A percentile compares a stretch with the other conserved stretches of the same genome.
These are phyloP conservation scores for Eucalyptus virginea DNA, from an alignment of 345 rosid species.

Conservation along the genomic window DNA sequence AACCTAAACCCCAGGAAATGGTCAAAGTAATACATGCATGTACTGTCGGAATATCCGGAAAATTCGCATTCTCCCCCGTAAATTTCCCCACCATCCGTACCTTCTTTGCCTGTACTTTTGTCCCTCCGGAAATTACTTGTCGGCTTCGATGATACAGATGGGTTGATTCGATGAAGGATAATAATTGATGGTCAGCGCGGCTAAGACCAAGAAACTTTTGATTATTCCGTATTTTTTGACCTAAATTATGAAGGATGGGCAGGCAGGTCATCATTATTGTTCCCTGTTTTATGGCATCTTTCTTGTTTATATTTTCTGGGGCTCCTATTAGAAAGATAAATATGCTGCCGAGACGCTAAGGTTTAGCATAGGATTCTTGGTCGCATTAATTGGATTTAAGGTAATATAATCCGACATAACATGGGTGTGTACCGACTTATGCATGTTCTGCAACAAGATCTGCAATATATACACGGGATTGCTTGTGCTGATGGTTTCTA, in stretches of 20 bases:
- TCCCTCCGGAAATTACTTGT: background rate
- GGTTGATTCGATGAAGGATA: background rate
- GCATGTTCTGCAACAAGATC: background rate
- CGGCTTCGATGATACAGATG: background rate
- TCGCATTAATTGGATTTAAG: background rate
- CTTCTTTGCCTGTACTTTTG: background rate
- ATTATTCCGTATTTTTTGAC: background rate
- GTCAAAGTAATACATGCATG: background rate
- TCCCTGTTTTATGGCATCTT: background rate
- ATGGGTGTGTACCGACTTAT: background rate
- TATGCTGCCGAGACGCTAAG: background rate
- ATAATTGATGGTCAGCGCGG: background rate
- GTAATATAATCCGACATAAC: background rate
- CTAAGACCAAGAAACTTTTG: background rate
- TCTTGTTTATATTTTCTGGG: background rate
- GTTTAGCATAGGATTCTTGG: background rate
- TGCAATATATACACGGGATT: background rate
- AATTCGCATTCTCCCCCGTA: background rate
- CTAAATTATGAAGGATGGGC: background rate
- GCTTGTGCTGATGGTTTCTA: background rate
- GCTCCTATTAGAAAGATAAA: background rate
- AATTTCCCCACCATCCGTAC: background rate
- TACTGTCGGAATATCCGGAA: background rate
- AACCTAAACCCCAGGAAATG: background rate
- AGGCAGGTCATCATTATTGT: background rate